Conservation (phyloP, 2,329 filamentous ascomycete species). For the Cercospora sp. region DNA sequence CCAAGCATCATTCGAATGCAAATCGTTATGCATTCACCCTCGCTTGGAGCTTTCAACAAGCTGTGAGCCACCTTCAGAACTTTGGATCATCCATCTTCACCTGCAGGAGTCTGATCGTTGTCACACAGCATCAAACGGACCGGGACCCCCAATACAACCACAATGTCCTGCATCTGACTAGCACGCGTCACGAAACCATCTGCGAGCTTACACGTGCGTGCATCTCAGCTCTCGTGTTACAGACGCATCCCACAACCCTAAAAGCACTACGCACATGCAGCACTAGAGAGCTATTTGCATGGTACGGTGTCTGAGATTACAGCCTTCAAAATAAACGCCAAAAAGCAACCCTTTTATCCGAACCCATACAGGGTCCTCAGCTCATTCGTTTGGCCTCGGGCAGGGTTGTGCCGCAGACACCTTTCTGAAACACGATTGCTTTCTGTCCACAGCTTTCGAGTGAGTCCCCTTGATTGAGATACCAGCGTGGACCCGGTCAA, state of each 20-base stretch:
- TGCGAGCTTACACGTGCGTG: not conserved
- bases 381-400: not conserved
- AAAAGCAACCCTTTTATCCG: not conserved
- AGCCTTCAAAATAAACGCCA: not conserved
- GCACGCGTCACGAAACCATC: not conserved
- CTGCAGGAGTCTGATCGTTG: not conserved
- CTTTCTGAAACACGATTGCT: not conserved
- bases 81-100: not conserved
- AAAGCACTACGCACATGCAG: not conserved
- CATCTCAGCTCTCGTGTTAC: not conserved
- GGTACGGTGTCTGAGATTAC: not conserved
- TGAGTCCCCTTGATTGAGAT: not conserved
- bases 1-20: constrained; percentile 11
- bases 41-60: not conserved
- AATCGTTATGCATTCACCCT: constrained; percentile 8
- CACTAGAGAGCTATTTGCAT: not conserved
- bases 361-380: not conserved
- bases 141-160: not conserved
- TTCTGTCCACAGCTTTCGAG: not conserved
- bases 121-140: not conserved
- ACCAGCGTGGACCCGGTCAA: not conserved
- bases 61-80: not conserved
- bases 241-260: not conserved
- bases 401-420: not conserved
- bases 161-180: not conserved